Evolutionary conservation across 306 rosid species (phyloP).

Genomic region (Phaseolus lunatus): DNA sequence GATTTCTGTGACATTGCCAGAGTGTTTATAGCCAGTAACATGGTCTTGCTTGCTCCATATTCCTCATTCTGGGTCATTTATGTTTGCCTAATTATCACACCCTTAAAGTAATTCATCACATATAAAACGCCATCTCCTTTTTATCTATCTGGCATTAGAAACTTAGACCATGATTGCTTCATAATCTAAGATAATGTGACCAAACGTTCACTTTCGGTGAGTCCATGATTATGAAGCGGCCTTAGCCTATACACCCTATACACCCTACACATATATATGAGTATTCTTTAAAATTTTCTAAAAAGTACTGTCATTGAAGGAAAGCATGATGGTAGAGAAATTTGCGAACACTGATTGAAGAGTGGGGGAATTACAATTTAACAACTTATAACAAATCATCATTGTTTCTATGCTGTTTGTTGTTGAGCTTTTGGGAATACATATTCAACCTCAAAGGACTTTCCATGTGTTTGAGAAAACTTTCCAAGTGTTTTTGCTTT

Average conservation of each 20-base stretch:
- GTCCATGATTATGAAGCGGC: constrained; percentile 46
- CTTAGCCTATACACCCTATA: constrained; percentile 48
- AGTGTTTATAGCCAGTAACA: constrained; percentile 52
- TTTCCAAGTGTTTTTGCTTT: constrained; percentile 45
- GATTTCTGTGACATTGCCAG: constrained; percentile 56
- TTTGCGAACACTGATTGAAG: constrained; percentile 25
- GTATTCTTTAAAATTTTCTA: constrained; percentile 43
- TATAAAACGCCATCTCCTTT: constrained; percentile 13
- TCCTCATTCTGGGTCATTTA: constrained; percentile 55
- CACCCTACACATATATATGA: constrained; percentile 49
- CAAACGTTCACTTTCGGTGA: constrained; percentile 52
- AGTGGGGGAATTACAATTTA: constrained; percentile 23
- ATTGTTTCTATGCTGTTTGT: constrained; percentile 31
- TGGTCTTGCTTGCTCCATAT: constrained; percentile 55
- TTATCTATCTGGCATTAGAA: constrained; percentile 31
- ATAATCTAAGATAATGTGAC: constrained; percentile 48
- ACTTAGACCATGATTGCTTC: constrained; percentile 42
- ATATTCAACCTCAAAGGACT: constrained; percentile 41
- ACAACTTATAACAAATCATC: constrained; percentile 25
- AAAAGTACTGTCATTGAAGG: constrained; percentile 20
- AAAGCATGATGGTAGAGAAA: constrained; percentile 24
- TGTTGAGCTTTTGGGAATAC: constrained; percentile 51
- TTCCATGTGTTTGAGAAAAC: constrained; percentile 42
- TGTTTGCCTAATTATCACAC: constrained; percentile 51
- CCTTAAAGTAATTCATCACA: constrained; percentile 44